Base-by-base conservation (phyloP, 192 early-diverging fungal genomes). In the Coemansia javaensis region DNA sequence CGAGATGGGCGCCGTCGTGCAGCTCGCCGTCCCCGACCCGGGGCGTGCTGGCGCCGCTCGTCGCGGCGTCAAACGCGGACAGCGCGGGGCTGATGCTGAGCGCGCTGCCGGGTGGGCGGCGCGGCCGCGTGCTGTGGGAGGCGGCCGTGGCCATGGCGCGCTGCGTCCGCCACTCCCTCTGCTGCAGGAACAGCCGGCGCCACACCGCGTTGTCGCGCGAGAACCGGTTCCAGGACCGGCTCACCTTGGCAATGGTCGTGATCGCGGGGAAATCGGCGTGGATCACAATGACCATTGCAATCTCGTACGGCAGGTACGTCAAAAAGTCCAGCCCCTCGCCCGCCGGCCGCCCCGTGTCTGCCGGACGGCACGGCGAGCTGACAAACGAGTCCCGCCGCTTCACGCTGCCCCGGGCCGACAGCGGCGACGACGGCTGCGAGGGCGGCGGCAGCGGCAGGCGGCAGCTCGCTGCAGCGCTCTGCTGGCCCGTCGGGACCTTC, bases 191-290 rank as follows among this genome's bases (percentile, higher is more conserved):
- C 40, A 85, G 66, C 32, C 64, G 61, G 39, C 81, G 62, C 91
- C 91, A 93, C 30, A 90, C 63, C 43, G 72, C 77, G 63, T 87
- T 89, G 56, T 90, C 89, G 17, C 50, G 42, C 1, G 85, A 55
- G 20, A 87, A 71, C 42, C 68, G 67, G 40, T 68, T 75, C 89
- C 88, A 91, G 32, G 82, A 69, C 28, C 58, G 63, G 44, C 82
- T 86, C 31, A 90, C 83, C 41, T 71, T 62, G 15, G 77, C 66
- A 24, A 82, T 81, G 22, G 75, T 77, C 22, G 65, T 53, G n/a
- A 90, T 63, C 9, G 82, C 74, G n/a, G 76, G 63, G 34, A 78
- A 74, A 47, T 86, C 81, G 10, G 81, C 57, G 63, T 79, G 80
- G 10, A 77, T 64, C 2, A 90, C 73, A 23, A 91, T 81, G 17